Conservation (phyloP, 306 rosid species). For the Ormosia semicastrata region DNA sequence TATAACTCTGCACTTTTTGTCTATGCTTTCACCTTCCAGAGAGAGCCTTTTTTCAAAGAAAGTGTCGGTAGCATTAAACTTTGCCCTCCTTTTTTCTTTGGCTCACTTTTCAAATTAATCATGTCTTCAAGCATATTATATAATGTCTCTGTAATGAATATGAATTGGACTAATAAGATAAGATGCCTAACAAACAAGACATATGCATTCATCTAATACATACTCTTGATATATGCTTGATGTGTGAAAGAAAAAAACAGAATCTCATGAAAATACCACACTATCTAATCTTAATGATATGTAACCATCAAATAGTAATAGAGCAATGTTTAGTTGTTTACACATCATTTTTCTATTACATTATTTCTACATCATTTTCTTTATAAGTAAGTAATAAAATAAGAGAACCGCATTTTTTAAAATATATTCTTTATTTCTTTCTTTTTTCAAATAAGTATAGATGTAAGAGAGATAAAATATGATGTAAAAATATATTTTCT, state of each 20-base stretch:
- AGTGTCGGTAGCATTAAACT: conserved; percentile 37
- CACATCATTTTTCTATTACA: too few relatives aligned
- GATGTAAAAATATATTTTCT: too few relatives aligned
- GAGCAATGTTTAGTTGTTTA: too few relatives aligned
- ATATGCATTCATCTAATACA: not conserved
- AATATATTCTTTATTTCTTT: too few relatives aligned
- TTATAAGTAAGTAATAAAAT: too few relatives aligned
- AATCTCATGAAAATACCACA: not conserved
- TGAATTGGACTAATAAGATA: not conserved
- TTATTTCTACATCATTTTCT: too few relatives aligned
- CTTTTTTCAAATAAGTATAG: too few relatives aligned
- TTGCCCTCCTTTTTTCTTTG: not conserved
- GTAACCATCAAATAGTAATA: not conserved
- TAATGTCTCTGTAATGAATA: not conserved
- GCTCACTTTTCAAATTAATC: not conserved
- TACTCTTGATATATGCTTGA: not conserved
- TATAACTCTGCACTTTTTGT: conserved; percentile 20
- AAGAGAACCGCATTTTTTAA: too few relatives aligned
- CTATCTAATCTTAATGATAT: not conserved
- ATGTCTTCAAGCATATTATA: not conserved
- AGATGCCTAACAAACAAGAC: not conserved
- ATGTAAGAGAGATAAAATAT: too few relatives aligned
- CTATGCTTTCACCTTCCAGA: conserved; percentile 31
- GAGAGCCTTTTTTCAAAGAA: conserved; percentile 25
- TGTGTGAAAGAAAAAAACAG: not conserved